Evolutionary conservation across 2,329 filamentous ascomycete genomes (phyloP).

Genomic region (Dothistroma septosporum): DNA sequence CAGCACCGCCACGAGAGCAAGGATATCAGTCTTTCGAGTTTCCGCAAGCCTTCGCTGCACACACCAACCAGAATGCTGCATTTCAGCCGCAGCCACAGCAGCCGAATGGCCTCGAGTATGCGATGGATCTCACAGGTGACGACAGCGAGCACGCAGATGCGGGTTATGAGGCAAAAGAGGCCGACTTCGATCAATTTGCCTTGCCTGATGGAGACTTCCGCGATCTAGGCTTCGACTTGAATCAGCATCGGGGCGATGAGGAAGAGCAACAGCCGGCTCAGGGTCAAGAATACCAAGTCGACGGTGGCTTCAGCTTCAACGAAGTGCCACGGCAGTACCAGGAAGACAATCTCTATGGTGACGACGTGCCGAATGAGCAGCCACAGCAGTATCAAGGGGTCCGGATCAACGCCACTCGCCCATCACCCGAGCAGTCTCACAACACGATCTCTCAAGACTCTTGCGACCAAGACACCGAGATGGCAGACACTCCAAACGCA

Average conservation of each 20-base stretch:
- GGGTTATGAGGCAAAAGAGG: not conserved
- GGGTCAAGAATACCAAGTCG: not conserved
- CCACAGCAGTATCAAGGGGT: not conserved
- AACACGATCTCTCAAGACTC: not conserved
- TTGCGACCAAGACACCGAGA: slow-evolving; percentile 2
- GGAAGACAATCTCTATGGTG: not conserved
- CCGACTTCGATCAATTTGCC: not conserved
- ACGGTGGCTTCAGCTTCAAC: not conserved
- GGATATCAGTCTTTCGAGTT: not conserved
- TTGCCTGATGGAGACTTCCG: not conserved
- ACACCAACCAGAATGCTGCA: not conserved
- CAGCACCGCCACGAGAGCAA: not conserved
- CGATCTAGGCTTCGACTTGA: not conserved
- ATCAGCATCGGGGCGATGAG: not conserved
- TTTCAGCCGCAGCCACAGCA: not conserved
- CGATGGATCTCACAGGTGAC: not conserved
- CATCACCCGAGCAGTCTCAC: not conserved
- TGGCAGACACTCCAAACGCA: not conserved
- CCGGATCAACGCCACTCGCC: not conserved
- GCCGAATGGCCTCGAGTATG: not conserved
- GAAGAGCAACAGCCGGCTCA: not conserved
- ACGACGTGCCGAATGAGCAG: not conserved
- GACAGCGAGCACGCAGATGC: not conserved
- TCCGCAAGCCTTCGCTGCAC: not conserved
- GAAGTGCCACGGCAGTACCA: not conserved